Conservation (phyloP, 257 asterid genomes). For the Petunia secreta region DNA sequence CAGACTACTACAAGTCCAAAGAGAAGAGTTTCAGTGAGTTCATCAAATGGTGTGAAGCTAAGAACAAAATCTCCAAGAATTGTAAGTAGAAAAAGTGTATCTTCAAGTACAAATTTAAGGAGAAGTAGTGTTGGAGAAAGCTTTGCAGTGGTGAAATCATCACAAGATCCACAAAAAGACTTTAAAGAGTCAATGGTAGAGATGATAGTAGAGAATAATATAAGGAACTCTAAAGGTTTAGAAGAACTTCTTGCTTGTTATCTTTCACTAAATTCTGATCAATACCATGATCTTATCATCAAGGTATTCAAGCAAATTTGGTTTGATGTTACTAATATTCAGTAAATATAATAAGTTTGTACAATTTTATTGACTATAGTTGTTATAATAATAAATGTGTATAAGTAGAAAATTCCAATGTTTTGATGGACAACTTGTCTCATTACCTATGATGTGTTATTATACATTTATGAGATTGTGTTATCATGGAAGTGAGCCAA, state of each 20-base stretch:
- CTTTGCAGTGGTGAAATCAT: constrained; percentile 30
- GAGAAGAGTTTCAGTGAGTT: neutral
- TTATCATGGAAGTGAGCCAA: constrained; percentile 8
- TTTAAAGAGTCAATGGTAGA: constrained; percentile 33
- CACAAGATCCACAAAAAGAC: constrained; percentile 27
- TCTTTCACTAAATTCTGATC: constrained; percentile 24
- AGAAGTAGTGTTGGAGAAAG: constrained; percentile 1
- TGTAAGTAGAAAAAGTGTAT: neutral
- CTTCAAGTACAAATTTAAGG: neutral
- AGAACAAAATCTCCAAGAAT: constrained; percentile 29
- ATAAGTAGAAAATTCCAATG: neutral
- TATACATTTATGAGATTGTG: neutral
- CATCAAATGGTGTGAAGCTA: constrained; percentile 23
- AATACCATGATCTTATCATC: constrained; percentile 28
- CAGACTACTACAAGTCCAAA: neutral
- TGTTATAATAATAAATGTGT: neutral
- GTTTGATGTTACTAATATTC: constrained; percentile 17
- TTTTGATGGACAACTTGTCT: neutral
- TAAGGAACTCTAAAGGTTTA: constrained; percentile 24
- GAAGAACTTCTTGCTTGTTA: constrained; percentile 34
- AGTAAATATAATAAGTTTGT: constrained; percentile 2
- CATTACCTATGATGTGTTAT: neutral
- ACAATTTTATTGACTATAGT: neutral
- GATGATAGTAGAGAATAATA: constrained; percentile 34
- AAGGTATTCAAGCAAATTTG: constrained; percentile 33